A percentile compares a stretch with the other conserved stretches of the same genome.
phyloP scores from a whole-genome alignment of 2,329 filamentous ascomycete genomes.

The Colletotrichum sp. region DNA sequence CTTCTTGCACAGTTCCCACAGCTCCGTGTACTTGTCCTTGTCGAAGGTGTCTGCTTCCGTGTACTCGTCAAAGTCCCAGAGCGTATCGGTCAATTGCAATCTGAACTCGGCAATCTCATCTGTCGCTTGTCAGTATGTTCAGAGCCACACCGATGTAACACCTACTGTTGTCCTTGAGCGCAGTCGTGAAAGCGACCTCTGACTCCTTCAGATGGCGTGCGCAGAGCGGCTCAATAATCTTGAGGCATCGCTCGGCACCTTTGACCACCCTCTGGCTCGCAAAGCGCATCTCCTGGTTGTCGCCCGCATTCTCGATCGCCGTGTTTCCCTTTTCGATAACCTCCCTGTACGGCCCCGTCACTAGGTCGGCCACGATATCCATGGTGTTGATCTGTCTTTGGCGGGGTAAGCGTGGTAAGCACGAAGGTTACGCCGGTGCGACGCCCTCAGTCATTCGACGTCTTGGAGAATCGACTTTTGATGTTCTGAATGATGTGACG shows the following conservation, averaged over 20 bases:
- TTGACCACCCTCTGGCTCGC: slow-evolving; percentile 52
- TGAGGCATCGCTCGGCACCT: slow-evolving; percentile 54
- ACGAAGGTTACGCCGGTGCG: not conserved
- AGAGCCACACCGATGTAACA: not conserved
- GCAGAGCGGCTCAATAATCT: slow-evolving; percentile 57
- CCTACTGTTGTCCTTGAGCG: slow-evolving; percentile 59
- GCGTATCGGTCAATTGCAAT: slow-evolving; percentile 50
- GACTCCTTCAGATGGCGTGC: slow-evolving; percentile 53
- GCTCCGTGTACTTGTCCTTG: slow-evolving; percentile 50
- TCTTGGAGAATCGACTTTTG: too few species aligned
- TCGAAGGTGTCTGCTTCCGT: slow-evolving; percentile 56
- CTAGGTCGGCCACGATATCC: slow-evolving; percentile 47
- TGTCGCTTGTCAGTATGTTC: slow-evolving; percentile 24
- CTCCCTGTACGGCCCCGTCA: slow-evolving; percentile 56
- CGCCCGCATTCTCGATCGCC: slow-evolving; percentile 52
- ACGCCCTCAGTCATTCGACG: not conserved
- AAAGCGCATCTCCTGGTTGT: slow-evolving; percentile 52
- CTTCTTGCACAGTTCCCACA: slow-evolving; percentile 52
- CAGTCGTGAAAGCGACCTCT: slow-evolving; percentile 52
- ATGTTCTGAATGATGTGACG: not conserved
- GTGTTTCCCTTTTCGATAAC: slow-evolving; percentile 55
- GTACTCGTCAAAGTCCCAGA: slow-evolving; percentile 64
- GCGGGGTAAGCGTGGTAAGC: not conserved
- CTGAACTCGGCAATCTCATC: slow-evolving; percentile 56
- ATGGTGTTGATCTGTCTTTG: slow-evolving; percentile 26